phyloP scores from a whole-genome alignment of 768 basidiomycete genomes.

The Lactarius quietus region DNA sequence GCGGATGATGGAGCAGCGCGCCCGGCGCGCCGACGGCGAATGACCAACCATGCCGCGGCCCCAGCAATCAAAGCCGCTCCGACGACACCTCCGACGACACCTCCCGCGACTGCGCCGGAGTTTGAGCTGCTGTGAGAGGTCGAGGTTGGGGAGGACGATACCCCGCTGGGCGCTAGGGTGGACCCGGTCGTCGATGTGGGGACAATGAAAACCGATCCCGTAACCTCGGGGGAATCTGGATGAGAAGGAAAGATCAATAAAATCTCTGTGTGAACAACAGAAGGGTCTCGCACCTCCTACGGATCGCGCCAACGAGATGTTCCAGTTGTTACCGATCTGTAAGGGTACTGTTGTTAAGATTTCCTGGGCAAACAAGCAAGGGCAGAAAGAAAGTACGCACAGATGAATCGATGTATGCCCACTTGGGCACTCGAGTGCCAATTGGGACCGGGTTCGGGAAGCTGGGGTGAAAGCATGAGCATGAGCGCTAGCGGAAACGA shows the following conservation, averaged over 20 bases:
- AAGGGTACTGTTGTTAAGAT: not conserved
- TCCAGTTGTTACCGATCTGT: constrained; percentile 15
- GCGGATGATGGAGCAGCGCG: constrained; percentile 21
- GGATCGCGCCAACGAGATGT: not conserved
- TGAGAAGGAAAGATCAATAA: not conserved
- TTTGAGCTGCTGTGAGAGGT: constrained; percentile 26
- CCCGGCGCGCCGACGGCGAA: constrained; percentile 32
- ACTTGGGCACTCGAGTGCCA: constrained; percentile 44
- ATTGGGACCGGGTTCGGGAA: constrained; percentile 36
- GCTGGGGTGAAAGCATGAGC: not conserved
- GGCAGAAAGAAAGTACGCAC: constrained; percentile 29
- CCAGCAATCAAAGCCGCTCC: constrained; percentile 43
- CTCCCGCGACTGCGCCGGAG: constrained; percentile 61
- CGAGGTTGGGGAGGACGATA: not conserved
- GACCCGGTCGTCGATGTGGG: not conserved
- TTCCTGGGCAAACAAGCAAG: not conserved
- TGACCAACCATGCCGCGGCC: constrained; percentile 39
- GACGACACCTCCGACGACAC: constrained; percentile 53
- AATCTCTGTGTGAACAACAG: too few relatives aligned
- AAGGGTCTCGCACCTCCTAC: not conserved
- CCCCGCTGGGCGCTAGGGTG: too few relatives aligned
- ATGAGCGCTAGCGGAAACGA: not conserved
- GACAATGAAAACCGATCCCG: not conserved
- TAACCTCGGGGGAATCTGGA: constrained; percentile 10
- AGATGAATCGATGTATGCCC: constrained; percentile 46